Base-by-base conservation (phyloP, 169 alveolate genomes). In the Babesia caballi region DNA sequence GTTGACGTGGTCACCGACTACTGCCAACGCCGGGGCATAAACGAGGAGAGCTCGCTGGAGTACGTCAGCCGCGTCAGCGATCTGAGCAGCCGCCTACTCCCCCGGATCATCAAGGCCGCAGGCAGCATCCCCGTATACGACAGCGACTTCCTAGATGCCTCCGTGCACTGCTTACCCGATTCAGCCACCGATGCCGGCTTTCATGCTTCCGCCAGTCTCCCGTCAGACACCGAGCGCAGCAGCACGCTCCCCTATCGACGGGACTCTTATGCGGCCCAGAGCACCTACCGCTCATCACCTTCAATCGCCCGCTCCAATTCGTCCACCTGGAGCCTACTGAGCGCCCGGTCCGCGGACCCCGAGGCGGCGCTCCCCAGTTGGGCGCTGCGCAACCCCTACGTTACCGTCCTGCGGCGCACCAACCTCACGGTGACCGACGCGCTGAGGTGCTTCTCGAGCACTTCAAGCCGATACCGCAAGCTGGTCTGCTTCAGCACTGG, bases 81-180 rank as follows among this genome's bases (percentile, higher is more conserved):
- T 40, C 56, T 78, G 42, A 78, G 40, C 27, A 68, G n/a, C 47
- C 54, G 87, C 15, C 32, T 78, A 51, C 59, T 78, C 1, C 87
- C 87, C 14, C 72, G 60, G 33, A 36, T 78, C 17, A 27, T 78
- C 14, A 78, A 69, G 41, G 59, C 38, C 15, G n/a, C 41, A 11
- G 66, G 15, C 15, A 68, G 46, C 23, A 42, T 69, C 14, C 87
- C 87, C 19, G 40, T 78, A 11, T 50, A 50, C 58, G 35, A 49
- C 49, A 74, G 68, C 72, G 70, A 30, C 5, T 78, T 57, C 56
- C 46, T 68, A 33, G 56, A 78, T 36, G 15, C 36, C 25, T 38
- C 54, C 21, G 30, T 56, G 30, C 44, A 56, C 32, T 36, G 50
- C 47, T 15, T 56, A 56, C 27, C n/a, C 9, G 63, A 25, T 6